Base-by-base conservation (phyloP, 1,139 yeast genomes). In the Ogataea hybrid region DNA sequence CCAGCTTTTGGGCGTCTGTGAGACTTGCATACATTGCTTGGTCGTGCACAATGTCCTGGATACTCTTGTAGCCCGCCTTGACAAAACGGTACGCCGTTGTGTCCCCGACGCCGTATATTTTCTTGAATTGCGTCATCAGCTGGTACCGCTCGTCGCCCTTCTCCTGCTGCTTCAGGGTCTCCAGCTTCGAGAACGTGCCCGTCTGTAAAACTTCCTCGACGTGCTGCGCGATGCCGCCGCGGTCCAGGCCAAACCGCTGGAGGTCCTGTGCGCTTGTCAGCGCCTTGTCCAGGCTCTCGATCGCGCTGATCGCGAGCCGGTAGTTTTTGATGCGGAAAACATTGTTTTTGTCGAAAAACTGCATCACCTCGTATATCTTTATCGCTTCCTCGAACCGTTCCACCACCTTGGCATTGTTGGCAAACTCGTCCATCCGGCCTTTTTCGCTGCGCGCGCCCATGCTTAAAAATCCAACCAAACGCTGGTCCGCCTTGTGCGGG, bases 41-140 rank as follows among this genome's bases (percentile, higher is more conserved):
- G 32, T 66, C 56, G 9, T 56, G 46, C 3, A 51, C 35, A 3
- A 74, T 63, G 41, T 76, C 79, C 0, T 67, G 65, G 14, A 79
- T 57, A 0, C 72, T 63, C 10, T 65, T 58, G 16, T 62, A 49
- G 0, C 78, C 77, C 38, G 65, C 48, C 10, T 58, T 47, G 32
- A 68, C 62, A 71, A 81, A 75, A 33, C 64, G 58, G 32, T 61
- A 54, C 0, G 84, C 81, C 3, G 64, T 64, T 10, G 49, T 55
- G 1, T 70, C 60, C 1, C 85, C 86, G 10, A 80, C 79, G 0
- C 81, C 81, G 53, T 75, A 69, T 12, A 81, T 71, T 3, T 68
- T 64, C 33, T 64, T 60, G 40, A 80, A 70, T 38, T 63, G 51
- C n/a, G 59, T 58, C 17, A 73, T 43, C 5, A 59, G 51, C n/a